Conservation (phyloP, 441 rosid genomes). For the Pelargonium citronellum region DNA sequence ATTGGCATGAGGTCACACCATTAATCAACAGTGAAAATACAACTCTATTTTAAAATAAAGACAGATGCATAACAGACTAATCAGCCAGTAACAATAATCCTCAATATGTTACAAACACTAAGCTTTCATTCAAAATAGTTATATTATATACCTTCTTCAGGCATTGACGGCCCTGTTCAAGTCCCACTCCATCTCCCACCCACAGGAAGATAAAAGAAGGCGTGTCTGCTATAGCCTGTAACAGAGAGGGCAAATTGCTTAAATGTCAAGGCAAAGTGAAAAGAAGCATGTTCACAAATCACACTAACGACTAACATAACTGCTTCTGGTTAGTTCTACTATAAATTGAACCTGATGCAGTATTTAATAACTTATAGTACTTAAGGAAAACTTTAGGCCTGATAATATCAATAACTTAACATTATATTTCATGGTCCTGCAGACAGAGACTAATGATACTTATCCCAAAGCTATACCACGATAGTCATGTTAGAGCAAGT, state of each 20-base stretch:
- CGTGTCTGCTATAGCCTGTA: slow-evolving; percentile 92
- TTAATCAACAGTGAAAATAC: neutral
- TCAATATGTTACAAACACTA: neutral
- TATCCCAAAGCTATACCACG: neutral
- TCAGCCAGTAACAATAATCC: neutral
- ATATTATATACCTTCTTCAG: slow-evolving; percentile 68
- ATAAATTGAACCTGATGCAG: neutral
- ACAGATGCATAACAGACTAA: neutral
- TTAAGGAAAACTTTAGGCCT: neutral
- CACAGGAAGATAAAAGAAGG: slow-evolving; percentile 98
- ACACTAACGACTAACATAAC: neutral
- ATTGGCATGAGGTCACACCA: neutral
- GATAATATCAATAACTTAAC: neutral
- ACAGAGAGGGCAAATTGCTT: slow-evolving; percentile 13
- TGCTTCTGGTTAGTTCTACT: neutral
- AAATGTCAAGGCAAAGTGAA: slow-evolving; percentile 6
- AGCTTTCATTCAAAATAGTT: neutral
- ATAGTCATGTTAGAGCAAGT: slow-evolving; percentile 3
- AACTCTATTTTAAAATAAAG: neutral
- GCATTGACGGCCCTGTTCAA: slow-evolving; percentile 98
- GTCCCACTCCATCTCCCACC: slow-evolving; percentile 98
- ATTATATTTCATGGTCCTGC: neutral
- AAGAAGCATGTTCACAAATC: neutral
- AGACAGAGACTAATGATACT: neutral
- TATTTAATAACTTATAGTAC: neutral